Evolutionary conservation across 176 grass and related monocot species (phyloP), one percentile per base, ranked within the genome.

Genomic region (Bothriochloa decipiens): DNA sequence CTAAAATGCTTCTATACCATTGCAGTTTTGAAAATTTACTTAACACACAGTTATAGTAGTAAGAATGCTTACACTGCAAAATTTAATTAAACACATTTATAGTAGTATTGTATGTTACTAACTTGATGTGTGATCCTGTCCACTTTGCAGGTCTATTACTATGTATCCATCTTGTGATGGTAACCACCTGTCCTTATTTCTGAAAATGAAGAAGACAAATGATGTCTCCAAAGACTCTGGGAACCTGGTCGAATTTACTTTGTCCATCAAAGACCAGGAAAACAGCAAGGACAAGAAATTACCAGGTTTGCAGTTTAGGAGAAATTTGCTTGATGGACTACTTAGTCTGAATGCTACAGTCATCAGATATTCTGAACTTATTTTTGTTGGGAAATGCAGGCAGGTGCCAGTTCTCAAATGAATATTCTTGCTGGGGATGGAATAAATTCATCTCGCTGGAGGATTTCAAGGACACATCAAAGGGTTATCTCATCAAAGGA

Each of bases 221-320:
- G 29, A 49, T n/a, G 28, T 81, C 27, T 20, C 64, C 7, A 8
- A 68, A 53, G 20, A 68, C 45, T 36, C 18, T 52, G 43, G 42
- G 11, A 50, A 2, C 5, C 42, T 80, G 26, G 27, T 67, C 6
- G 27, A 68, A 46, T 2, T 36, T 7, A 10, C 26, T 45, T 33
- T 68, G 67, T 50, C 77, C 63, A 50, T 80, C 36, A 80, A 68
- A 32, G 26, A 50, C 27, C 63, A 68, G 64, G 62, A 80, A 80
- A 80, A 13, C 14, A 45, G 63, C 42, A 36, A 80, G 6, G 27
- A 68, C 17, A 2, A 1, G 17, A 50, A 35, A 68, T 11, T 2
- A 8, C 46, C 63, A 80, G 63, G 41, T 80, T 35, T 0, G 23
- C 42, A 20, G 15, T 50, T 66, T 8, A 49, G 18, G 41, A 8